phyloP scores from a whole-genome alignment of 2,329 filamentous ascomycete genomes.

The Fusarium papillatum region DNA sequence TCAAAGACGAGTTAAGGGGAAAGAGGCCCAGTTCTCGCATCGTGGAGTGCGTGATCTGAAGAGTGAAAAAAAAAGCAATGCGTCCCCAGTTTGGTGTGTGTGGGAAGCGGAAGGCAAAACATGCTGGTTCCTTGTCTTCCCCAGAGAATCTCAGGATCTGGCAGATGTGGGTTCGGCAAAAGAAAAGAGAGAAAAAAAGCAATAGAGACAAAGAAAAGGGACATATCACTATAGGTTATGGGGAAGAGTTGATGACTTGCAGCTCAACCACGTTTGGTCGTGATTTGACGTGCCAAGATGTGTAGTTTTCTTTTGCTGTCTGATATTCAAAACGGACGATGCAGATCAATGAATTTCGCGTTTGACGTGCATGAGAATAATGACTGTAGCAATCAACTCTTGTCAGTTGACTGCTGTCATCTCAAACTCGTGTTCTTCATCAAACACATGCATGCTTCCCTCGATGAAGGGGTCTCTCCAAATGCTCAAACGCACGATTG shows the following conservation, averaged over 20 bases:
- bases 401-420: neutral
- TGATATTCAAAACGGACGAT: neutral
- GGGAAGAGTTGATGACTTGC: neutral
- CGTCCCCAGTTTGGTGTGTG: neutral
- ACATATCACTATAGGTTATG: neutral
- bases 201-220: neutral
- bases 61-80: neutral
- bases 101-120: neutral
- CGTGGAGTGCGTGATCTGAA: neutral
- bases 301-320: neutral
- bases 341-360: no score
- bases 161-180: neutral
- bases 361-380: neutral
- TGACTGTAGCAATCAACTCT: neutral
- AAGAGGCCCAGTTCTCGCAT: neutral
- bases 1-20: neutral
- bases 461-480: neutral
- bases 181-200: slow-evolving; percentile 1
- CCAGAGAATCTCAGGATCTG: neutral
- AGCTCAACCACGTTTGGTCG: neutral
- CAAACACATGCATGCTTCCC: neutral
- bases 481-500: neutral
- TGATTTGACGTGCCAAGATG: neutral
- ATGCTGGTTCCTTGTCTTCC: slow-evolving; percentile 11
- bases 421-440: neutral